Evolutionary conservation across 345 rosid genomes (phyloP).

Genomic region (Pistacia integerrima): DNA sequence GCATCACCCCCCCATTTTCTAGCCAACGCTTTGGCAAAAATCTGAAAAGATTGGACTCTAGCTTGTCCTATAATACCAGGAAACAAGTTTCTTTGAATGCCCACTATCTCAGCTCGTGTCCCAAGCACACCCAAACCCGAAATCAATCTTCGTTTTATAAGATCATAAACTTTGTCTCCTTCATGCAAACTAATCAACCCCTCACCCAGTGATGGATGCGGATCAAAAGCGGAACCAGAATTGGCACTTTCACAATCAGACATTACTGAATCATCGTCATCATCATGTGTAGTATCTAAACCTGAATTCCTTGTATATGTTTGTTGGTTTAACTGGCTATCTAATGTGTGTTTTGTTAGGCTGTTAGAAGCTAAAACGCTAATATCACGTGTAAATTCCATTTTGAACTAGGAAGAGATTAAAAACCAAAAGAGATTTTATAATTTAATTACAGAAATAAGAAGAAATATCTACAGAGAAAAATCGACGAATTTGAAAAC

Average conservation of each 20-base stretch:
- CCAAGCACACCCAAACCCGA: slow-evolving; percentile 45
- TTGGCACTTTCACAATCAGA: slow-evolving; percentile 63
- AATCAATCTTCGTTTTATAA: slow-evolving; percentile 44
- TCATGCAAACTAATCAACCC: slow-evolving; percentile 43
- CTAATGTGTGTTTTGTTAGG: slow-evolving; percentile 1
- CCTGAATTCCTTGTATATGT: not conserved
- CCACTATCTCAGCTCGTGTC: slow-evolving; percentile 35
- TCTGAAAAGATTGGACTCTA: slow-evolving; percentile 54
- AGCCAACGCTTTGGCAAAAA: slow-evolving; percentile 52
- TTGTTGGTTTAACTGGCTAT: not conserved
- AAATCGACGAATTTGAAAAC: slow-evolving; percentile 1
- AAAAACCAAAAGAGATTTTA: not conserved
- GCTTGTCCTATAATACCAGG: slow-evolving; percentile 44
- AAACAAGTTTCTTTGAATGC: slow-evolving; percentile 48
- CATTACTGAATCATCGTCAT: slow-evolving; percentile 31
- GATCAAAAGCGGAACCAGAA: slow-evolving; percentile 23
- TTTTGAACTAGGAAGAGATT: not conserved
- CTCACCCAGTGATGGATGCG: not conserved
- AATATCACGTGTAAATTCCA: slow-evolving; percentile 1
- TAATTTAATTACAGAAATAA: not conserved
- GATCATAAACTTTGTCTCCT: slow-evolving; percentile 51
- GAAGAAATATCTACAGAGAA: not conserved
- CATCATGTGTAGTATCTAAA: slow-evolving; percentile 25
- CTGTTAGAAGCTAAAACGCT: slow-evolving; percentile 2
- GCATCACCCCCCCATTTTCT: slow-evolving; percentile 48